Evolutionary conservation across 2,329 filamentous ascomycete species (phyloP), one percentile per base, ranked within the genome.

Genomic region (Tolypocladium album): DNA sequence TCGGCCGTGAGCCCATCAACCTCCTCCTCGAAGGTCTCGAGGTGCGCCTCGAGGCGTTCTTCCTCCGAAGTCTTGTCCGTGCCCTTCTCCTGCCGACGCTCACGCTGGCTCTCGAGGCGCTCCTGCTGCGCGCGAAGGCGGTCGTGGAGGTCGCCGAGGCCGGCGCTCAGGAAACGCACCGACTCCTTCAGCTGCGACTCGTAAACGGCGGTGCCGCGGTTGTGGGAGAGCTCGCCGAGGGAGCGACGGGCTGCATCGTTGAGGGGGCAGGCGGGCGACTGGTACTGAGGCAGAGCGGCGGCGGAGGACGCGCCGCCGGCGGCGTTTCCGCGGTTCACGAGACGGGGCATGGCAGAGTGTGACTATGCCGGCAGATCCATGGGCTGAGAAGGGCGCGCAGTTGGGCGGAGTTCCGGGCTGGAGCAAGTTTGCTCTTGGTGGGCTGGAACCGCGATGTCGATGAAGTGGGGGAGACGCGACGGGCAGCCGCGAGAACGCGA

Each of bases 131-230:
- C 68, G 38, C 69, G 69, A 2, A 78, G 64, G 7, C 71, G 70
- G 59, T 83, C 82, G 64, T 84, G 81, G 64, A 83, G 71, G 64
- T 76, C 76, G 56, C 76, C 74, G 15, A 83, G 76, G 60, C 70
- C 75, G 47, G 72, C 71, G 36, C 75, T 75, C 20, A 84, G 73
- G 11, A 79, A 66, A 8, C 72, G 69, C 42, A 76, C 64, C 6
- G 79, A 76, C 31, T 77, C 71, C 57, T 73, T 73, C 38, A 84
- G 72, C 43, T 83, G 79, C 9, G 71, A 67, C 31, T 78, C 73
- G 68, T 82, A 82, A 27, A 68, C 69, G 15, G 71, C 70, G 22
- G 72, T 74, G 58, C 75, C 70, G 55, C 74, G 75, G 50, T 71
- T 74, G 60, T 71, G 73, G 47, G 75, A 72, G 6, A 85, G 69